Base-by-base conservation (phyloP, 345 rosid species). In the Camelina sativa region DNA sequence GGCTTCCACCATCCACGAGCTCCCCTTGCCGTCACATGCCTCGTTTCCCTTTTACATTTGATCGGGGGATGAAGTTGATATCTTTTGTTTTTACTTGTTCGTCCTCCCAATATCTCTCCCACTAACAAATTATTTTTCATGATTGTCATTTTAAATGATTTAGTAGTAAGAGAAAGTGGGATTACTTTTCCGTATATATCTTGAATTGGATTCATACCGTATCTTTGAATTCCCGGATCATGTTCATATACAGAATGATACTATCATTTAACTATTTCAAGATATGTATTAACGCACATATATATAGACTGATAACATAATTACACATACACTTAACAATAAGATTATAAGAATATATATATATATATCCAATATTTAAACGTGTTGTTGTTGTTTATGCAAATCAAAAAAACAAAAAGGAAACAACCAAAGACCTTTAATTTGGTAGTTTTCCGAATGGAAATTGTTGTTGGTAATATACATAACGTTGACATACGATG, bases 1-100 rank as follows among this genome's bases (percentile, higher is more conserved):
- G 75, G 60, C 60, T 69, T 69, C 59, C 65, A 76, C 80, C 60
- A 70, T 76, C 75, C 37, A 56, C 71, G 58, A 76, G 65, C 75
- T 3, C 63, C 50, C 25, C 53, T 51, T 53, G 69, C 63, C 32
- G 32, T 76, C 75, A 63, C 74, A 68, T 76, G 69, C 50, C 61
- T 43, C 63, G 70, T 60, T 68, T 20, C 40, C 16, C 28, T 35
- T 52, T 75, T 61, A 50, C 59, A 48, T 16, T 48, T 11, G 40
- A 37, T 37, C 35, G 30, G 30, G 30, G 30, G 5, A 71, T 34
- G 0, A 22, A 44, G 13, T 19, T 44, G 12, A 6, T 46, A 50
- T 48, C 12, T 34, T 34, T 63, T 41, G n/a, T 13, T 41, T 65
- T 16, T 32, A 28, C 51, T 43, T 63, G 35, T 72, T 53, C 63